Base-by-base conservation (phyloP, 768 basidiomycete genomes). In the Naematelia encephala region DNA sequence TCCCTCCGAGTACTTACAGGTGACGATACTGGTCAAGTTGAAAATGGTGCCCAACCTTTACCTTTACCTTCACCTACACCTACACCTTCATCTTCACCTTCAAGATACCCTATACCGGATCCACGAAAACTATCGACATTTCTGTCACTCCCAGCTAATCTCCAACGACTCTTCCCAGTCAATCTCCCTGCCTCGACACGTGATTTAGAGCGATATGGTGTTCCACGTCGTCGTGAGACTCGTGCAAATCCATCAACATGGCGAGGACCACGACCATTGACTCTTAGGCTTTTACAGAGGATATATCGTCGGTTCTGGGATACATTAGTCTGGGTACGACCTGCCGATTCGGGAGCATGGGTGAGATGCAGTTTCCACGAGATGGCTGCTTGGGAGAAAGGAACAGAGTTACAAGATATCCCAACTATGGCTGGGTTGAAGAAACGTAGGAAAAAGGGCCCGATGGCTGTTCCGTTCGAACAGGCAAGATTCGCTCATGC, bases 231-330 rank as follows among this genome's bases (percentile, higher is more conserved):
- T 0, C 54, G 58, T 26, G 54, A 59, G 16, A 68, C 66, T 2
- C 46, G 71, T 19, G 29, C 46, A 27, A 68, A 72, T 29, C 68
- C 66, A 2, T 22, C 52, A 19, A 69, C 61, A 5, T 72, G 71
- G 71, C 26, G 47, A 14, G 23, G 48, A 25, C 60, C 61, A 3
- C 53, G 55, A 13, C n/a, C 11, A 4, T 46, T 68, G 5, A 56
- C 51, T 16, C 21, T 29, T 2, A 19, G 68, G 27, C 51, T 69
- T 14, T 14, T 69, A 3, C 47, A 44, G 16, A 51, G 68, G 61
- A 48, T 49, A 3, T 72, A 72, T 55, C 10, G 22, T 14, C 46
- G 62, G 3, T 39, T 72, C 19, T 72, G 71, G 71, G 56, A 62
- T 16, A 34, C 22, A 0, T 34, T 66, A 46, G 57, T 57, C 5